Evolutionary conservation across 306 rosid species (phyloP).

Genomic region (Vicia sativa): DNA sequence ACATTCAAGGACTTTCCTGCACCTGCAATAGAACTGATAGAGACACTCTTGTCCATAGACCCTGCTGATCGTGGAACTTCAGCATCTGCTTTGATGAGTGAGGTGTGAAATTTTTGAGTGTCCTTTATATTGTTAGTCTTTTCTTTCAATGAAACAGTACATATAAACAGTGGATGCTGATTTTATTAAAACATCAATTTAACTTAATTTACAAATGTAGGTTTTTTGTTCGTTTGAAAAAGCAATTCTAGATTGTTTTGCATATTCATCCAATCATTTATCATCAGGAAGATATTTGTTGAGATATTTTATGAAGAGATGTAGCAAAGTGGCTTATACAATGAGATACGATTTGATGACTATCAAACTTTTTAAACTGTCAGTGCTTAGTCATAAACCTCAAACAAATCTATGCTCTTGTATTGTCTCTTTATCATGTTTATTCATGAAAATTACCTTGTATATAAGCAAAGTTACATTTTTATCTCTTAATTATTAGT

Average conservation of each 20-base stretch:
- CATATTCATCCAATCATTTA: neutral
- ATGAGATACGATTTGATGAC: neutral
- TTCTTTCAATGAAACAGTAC: neutral
- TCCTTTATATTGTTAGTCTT: constrained; percentile 10
- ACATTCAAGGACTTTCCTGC: constrained; percentile 87
- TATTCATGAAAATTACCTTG: constrained; percentile 9
- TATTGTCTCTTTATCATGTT: neutral
- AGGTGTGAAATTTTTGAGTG: constrained; percentile 57
- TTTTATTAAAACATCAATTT: constrained; percentile 10
- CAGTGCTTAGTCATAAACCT: neutral
- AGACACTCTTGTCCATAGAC: constrained; percentile 77
- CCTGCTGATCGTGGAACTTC: constrained; percentile 94
- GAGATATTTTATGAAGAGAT: neutral
- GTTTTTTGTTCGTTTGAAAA: constrained; percentile 9
- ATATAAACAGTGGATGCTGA: constrained; percentile 17
- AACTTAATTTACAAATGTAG: constrained; percentile 3
- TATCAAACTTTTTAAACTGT: neutral
- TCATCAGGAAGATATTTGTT: neutral
- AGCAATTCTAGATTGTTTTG: neutral
- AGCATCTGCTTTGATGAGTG: constrained; percentile 72
- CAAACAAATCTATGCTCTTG: constrained; percentile 1
- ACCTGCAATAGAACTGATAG: constrained; percentile 78
- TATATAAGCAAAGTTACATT: neutral
- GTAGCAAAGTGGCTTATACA: neutral
- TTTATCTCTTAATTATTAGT: constrained; percentile 20